Percentiles rank a stretch among this genome's conserved stretches.
phyloP scores from a whole-genome alignment of 495 filamentous ascomycete species.

The Symbiotaphrina buchneri region DNA sequence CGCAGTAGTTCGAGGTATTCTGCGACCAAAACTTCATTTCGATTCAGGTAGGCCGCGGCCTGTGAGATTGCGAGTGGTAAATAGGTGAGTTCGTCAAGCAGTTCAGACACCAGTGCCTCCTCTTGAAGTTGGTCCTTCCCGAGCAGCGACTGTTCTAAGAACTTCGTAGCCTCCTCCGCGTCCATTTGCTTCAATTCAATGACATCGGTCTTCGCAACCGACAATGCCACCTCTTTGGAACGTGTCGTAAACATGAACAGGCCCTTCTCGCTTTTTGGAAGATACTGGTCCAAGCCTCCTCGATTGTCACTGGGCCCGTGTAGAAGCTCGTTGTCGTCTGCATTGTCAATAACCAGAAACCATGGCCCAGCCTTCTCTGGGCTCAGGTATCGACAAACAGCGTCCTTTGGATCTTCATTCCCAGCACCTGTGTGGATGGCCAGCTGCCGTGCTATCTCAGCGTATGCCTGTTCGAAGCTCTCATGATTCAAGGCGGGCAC shows the following conservation, averaged over 20 bases:
- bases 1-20: conserved; percentile 21
- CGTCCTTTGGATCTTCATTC: conserved; percentile 6
- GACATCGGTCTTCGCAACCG: conserved; percentile 2
- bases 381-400: conserved; percentile 2
- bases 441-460: conserved; percentile 13
- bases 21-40: conserved; percentile 13
- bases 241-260: conserved; percentile 9
- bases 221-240: conserved; percentile 2
- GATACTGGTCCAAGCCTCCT: conserved; percentile 7
- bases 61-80: conserved; percentile 25
- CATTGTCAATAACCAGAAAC: conserved; percentile 7
- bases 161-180: conserved; percentile 7
- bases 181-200: conserved; percentile 6
- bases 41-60: conserved; percentile 22
- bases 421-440: neutral
- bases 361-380: neutral
- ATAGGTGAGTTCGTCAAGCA: conserved; percentile 13
- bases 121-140: conserved; percentile 5
- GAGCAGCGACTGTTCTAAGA: conserved; percentile 9
- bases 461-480: conserved; percentile 20
- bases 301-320: conserved; percentile 3
- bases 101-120: conserved; percentile 3
- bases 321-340: conserved; percentile 6
- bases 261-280: conserved; percentile 7
- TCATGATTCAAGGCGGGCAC: conserved; percentile 15